Evolutionary conservation across 352 stramenopile species (phyloP).

Genomic region (Thraustotheca clavata): DNA sequence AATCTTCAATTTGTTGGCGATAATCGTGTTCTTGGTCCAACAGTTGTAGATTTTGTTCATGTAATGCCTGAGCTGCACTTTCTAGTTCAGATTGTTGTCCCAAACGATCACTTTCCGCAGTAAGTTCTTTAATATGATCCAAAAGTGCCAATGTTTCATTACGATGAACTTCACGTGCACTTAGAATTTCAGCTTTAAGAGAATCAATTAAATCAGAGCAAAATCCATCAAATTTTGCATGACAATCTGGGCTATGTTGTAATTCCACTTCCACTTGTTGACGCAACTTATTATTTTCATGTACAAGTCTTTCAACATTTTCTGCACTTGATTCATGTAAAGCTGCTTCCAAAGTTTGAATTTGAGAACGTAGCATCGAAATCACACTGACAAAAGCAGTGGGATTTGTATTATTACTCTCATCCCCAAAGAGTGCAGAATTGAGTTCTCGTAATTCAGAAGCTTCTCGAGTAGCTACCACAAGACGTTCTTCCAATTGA

Average conservation of each 20-base stretch:
- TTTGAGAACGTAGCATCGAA: conserved; percentile 6
- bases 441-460: conserved; percentile 8
- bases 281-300: conserved; percentile 9
- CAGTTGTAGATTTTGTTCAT: conserved; percentile 5
- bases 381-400: conserved; percentile 1
- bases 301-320: background rate
- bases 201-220: conserved; percentile 17
- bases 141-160: conserved; percentile 8
- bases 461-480: conserved; percentile 1
- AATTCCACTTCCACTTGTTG: background rate
- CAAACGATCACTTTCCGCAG: background rate
- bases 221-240: background rate
- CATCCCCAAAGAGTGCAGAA: background rate
- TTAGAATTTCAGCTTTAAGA: conserved; percentile 11
- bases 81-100: background rate
- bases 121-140: conserved; percentile 5
- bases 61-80: background rate
- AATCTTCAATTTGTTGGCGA: conserved; percentile 8
- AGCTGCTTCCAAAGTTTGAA: background rate
- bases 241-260: conserved; percentile 7
- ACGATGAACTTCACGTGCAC: conserved; percentile 3
- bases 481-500: background rate
- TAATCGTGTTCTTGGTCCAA: conserved; percentile 6
- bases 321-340: background rate
- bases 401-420: background rate